These are phyloP conservation scores for Hypoxylon sp. DNA, from an alignment of 2,329 filamentous ascomycete species.

Conservation along the genomic window DNA sequence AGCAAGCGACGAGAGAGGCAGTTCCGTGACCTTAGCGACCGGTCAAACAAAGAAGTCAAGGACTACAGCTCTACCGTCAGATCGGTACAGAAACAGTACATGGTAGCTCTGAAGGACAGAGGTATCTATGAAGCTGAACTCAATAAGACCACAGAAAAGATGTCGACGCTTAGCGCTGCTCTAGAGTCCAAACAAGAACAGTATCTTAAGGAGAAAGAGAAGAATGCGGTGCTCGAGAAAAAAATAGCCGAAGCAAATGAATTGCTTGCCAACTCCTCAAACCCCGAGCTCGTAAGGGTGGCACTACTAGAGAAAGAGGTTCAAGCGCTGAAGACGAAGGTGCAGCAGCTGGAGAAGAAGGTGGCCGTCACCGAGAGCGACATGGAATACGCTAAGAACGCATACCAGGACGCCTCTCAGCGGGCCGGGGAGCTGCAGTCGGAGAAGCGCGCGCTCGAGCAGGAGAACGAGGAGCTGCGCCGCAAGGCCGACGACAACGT, in stretches of 20 bases:
- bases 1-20: slow-evolving; percentile 51
- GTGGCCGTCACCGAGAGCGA: slow-evolving; percentile 56
- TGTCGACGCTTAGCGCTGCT: slow-evolving; percentile 50
- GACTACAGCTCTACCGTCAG: slow-evolving; percentile 59
- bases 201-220: slow-evolving; percentile 55
- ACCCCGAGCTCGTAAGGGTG: slow-evolving; percentile 55
- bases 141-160: slow-evolving; percentile 53
- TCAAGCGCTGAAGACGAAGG: slow-evolving; percentile 55
- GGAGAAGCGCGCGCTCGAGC: slow-evolving; percentile 61
- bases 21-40: slow-evolving; percentile 57
- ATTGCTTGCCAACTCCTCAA: slow-evolving; percentile 52
- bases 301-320: slow-evolving; percentile 57
- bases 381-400: slow-evolving; percentile 66
- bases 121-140: slow-evolving; percentile 59
- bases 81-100: slow-evolving; percentile 60
- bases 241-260: slow-evolving; percentile 53
- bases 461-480: slow-evolving; percentile 55
- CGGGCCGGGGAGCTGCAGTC: slow-evolving; percentile 58
- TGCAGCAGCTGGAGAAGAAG: slow-evolving; percentile 56
- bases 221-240: slow-evolving; percentile 53
- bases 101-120: slow-evolving; percentile 55
- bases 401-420: slow-evolving; percentile 70
- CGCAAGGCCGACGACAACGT: slow-evolving; percentile 60
- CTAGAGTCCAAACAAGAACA: slow-evolving; percentile 54
- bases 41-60: slow-evolving; percentile 59